Conservation (phyloP, 169 alveolate genomes). For the Amoebophrya sp. region DNA sequence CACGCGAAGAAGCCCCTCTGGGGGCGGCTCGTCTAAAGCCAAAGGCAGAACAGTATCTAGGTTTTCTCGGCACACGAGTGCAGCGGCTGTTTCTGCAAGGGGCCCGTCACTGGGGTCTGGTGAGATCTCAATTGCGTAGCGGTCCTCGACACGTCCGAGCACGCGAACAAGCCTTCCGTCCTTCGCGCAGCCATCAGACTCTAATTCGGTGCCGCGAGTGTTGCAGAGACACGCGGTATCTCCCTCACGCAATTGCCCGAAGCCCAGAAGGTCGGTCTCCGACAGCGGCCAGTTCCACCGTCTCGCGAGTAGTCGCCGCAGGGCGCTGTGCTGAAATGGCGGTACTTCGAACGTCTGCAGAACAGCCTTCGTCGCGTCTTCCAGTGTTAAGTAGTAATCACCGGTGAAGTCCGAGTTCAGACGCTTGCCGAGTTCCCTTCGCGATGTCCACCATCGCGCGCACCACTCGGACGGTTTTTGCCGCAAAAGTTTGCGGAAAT, state of each 20-base stretch:
- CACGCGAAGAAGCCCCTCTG: neutral
- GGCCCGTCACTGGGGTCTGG: no score
- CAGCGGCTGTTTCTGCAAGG: no score
- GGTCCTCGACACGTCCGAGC: neutral
- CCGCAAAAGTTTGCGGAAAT: no score
- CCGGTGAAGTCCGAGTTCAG: neutral
- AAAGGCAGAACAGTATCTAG: neutral
- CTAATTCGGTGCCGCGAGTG: neutral
- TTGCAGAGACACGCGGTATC: neutral
- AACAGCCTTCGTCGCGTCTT: neutral
- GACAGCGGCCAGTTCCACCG: neutral
- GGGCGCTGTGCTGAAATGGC: neutral
- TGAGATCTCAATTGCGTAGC: neutral
- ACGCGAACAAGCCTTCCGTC: neutral
- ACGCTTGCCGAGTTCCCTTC: neutral
- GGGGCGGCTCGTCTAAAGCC: neutral
- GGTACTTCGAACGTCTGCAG: neutral
- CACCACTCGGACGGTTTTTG: neutral
- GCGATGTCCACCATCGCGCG: neutral
- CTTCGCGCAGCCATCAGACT: neutral
- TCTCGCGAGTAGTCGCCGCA: neutral
- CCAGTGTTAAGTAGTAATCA: neutral
- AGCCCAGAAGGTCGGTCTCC: neutral
- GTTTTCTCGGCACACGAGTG: neutral
- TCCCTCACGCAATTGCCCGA: neutral